Percentiles rank a stretch among this genome's conserved stretches.
Conservation (phyloP, 2,329 filamentous ascomycete species). For the Arthrobotrys sphaeroides region DNA sequence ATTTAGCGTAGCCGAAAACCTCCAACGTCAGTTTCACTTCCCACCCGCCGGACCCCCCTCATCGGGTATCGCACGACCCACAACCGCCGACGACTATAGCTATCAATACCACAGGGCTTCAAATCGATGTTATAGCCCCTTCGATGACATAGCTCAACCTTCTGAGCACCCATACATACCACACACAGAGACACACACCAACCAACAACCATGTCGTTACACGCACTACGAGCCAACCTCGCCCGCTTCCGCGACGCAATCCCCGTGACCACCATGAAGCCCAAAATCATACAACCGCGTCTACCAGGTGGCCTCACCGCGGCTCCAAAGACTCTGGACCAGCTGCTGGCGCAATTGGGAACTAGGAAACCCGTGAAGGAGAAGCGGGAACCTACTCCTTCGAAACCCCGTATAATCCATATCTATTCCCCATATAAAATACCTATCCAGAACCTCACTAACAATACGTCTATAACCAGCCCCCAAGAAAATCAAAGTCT, state of each 20-base stretch:
- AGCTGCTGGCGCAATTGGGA: slow-evolving; percentile 33
- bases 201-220: slow-evolving; percentile 7
- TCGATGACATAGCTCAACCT: neutral
- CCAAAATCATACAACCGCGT: slow-evolving; percentile 6
- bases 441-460: slow-evolving; percentile 14
- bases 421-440: neutral
- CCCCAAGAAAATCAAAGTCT: slow-evolving; percentile 65
- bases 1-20: neutral
- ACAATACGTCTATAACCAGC: neutral
- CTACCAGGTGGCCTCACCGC: slow-evolving; percentile 1
- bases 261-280: slow-evolving; percentile 11
- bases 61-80: no score
- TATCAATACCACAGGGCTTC: slow-evolving; percentile 7
- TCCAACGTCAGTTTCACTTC: neutral
- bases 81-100: neutral
- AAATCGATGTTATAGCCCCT: slow-evolving; percentile 5
- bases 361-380: slow-evolving; percentile 16
- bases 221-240: slow-evolving; percentile 17
- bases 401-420: slow-evolving; percentile 12
- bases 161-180: neutral
- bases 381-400: neutral
- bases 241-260: slow-evolving; percentile 23
- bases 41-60: no score
- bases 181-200: no score
- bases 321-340: slow-evolving; percentile 2